Conservation (phyloP, 1,139 yeast genomes). For the Sugiyamaella paludigena region DNA sequence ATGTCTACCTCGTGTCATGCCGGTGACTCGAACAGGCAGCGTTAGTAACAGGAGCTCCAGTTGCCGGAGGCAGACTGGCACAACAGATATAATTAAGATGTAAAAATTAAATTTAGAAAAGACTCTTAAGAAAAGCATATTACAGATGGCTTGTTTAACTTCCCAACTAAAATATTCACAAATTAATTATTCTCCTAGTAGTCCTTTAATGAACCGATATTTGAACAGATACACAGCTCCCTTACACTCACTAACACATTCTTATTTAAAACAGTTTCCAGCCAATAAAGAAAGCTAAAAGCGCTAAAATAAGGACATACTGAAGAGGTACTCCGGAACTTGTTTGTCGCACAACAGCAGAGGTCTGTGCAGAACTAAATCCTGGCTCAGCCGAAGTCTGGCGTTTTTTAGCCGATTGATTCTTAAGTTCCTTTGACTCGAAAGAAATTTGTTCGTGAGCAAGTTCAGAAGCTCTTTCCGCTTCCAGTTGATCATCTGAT, state of each 20-base stretch:
- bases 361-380: conserved; percentile 21
- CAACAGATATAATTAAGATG: neutral
- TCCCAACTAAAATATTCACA: no score
- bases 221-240: no score
- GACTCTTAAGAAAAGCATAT: no score
- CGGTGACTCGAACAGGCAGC: no score
- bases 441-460: conserved; percentile 27
- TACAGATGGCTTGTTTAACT: no score
- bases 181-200: no score
- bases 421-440: conserved; percentile 24
- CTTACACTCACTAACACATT: neutral
- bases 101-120: neutral
- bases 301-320: conserved; percentile 49
- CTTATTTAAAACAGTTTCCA: conserved; percentile 44
- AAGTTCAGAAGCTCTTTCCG: conserved; percentile 16
- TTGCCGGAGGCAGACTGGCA: no score
- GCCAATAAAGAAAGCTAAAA: conserved; percentile 58
- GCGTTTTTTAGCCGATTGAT: conserved; percentile 5
- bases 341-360: conserved; percentile 20
- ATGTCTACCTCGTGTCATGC: no score
- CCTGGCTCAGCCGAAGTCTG: conserved; percentile 13
- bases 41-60: no score
- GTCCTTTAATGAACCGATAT: neutral
- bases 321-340: conserved; percentile 51
- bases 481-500: neutral